Evolutionary conservation across 2,329 filamentous ascomycete species (phyloP).

Genomic region (Lecanosticta acicola): DNA sequence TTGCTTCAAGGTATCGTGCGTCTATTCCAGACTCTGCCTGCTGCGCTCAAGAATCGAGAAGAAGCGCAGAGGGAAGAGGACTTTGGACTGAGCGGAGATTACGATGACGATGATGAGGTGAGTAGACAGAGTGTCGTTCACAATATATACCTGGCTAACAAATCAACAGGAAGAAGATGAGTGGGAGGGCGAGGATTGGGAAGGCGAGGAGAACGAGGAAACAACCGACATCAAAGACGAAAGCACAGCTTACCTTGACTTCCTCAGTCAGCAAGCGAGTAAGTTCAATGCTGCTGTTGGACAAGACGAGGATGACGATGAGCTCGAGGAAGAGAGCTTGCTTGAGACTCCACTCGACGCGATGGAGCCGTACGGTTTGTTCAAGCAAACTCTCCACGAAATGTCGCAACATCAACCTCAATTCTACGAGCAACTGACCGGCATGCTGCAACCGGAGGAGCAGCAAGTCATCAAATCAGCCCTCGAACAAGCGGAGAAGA

Average conservation of each 20-base stretch:
- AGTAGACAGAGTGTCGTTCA: neutral
- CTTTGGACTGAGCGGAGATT: conserved; percentile 71
- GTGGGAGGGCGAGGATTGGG: conserved; percentile 72
- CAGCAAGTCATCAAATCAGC: conserved; percentile 74
- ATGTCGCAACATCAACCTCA: conserved; percentile 88
- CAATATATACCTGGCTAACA: conserved; percentile 3
- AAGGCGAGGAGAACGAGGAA: conserved; percentile 59
- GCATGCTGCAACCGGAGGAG: conserved; percentile 72
- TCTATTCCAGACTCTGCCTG: conserved; percentile 85
- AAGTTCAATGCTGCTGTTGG: conserved; percentile 48
- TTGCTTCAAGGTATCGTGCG: conserved; percentile 82
- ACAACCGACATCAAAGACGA: conserved; percentile 72
- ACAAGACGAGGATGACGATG: conserved; percentile 69
- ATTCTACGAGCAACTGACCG: conserved; percentile 74
- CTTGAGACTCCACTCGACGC: conserved; percentile 93
- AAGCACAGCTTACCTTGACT: conserved; percentile 89
- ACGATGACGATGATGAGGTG: conserved; percentile 61
- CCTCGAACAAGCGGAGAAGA: conserved; percentile 62
- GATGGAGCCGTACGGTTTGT: conserved; percentile 87
- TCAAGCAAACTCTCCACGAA: conserved; percentile 73
- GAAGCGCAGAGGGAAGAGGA: conserved; percentile 82
- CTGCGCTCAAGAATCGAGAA: conserved; percentile 84
- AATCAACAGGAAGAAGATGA: conserved; percentile 59
- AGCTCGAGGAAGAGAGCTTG: conserved; percentile 85
- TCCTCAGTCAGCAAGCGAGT: conserved; percentile 72